A percentile compares a stretch with the other conserved stretches of the same genome.
Evolutionary conservation across 306 rosid species (phyloP).

Genomic region (Castanopsis chinensis): DNA sequence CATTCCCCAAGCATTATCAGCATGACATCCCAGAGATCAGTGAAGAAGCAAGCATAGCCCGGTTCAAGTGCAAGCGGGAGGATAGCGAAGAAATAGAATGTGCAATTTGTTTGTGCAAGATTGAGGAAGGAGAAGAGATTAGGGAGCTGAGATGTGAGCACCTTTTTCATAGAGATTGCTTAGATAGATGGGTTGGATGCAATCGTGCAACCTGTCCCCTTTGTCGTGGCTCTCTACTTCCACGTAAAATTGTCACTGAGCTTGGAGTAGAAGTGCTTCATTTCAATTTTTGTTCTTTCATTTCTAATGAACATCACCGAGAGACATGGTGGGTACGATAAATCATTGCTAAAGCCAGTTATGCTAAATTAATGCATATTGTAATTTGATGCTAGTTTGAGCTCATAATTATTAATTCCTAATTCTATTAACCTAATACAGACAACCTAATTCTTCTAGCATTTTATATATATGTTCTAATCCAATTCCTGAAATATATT

Average conservation of each 20-base stretch:
- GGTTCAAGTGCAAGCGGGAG: not conserved
- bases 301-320: not conserved
- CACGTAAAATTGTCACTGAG: slow-evolving; percentile 2
- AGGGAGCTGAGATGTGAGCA: slow-evolving; percentile 43
- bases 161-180: slow-evolving; percentile 38
- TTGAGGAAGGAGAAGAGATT: slow-evolving; percentile 46
- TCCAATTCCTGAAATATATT: too few species aligned
- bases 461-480: too few species aligned
- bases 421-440: too few species aligned
- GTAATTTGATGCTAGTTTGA: too few species aligned
- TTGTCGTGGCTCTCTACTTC: slow-evolving; percentile 36
- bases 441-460: too few species aligned
- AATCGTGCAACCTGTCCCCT: slow-evolving; percentile 40
- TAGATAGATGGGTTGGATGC: slow-evolving; percentile 34
- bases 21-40: not conserved
- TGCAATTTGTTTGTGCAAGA: slow-evolving; percentile 37
- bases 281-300: slow-evolving; percentile 19
- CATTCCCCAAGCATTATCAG: slow-evolving; percentile 21
- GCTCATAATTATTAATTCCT: too few species aligned
- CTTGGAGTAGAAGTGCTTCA: slow-evolving; percentile 25
- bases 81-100: slow-evolving; percentile 27
- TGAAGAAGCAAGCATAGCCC: not conserved
- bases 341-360: not conserved
- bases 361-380: too few species aligned
- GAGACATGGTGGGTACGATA: slow-evolving; percentile 52